These are phyloP conservation scores for Boletales sp. DNA, from an alignment of 768 basidiomycete genomes.

Conservation along the genomic window DNA sequence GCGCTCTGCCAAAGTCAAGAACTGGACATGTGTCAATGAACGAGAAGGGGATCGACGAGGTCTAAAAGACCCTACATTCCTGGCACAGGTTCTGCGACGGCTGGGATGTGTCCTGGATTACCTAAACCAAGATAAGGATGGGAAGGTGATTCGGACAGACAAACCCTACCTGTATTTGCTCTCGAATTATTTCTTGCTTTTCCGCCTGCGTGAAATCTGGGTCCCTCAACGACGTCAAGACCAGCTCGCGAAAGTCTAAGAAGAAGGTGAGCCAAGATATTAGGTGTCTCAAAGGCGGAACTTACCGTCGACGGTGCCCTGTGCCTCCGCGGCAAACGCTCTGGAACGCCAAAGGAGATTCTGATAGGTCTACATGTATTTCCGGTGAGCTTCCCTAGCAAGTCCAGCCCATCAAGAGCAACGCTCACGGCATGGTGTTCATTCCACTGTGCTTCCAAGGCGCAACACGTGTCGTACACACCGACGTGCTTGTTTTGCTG, in stretches of 20 bases:
- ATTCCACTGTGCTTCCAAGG: conserved; percentile 14
- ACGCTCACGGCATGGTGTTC: conserved; percentile 10
- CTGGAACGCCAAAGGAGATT: conserved; percentile 18
- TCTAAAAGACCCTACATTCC: conserved; percentile 7
- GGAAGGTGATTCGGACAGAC: not conserved
- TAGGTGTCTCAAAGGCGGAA: not conserved
- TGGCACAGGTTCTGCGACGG: conserved; percentile 19
- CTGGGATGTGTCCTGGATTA: conserved; percentile 11
- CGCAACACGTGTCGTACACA: conserved; percentile 8
- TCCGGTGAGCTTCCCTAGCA: not conserved
- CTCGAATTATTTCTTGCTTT: conserved; percentile 14
- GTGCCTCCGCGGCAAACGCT: conserved; percentile 18
- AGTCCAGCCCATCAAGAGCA: no score
- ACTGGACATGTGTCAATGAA: conserved; percentile 2
- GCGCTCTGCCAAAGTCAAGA: conserved; percentile 11
- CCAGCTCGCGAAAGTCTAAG: conserved; percentile 15
- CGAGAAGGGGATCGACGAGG: not conserved
- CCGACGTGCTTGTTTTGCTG: conserved; percentile 8
- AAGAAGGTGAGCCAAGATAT: not conserved
- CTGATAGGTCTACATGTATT: conserved; percentile 9
- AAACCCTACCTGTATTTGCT: conserved; percentile 11
- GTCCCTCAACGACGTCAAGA: conserved; percentile 14
- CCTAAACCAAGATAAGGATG: conserved; percentile 7
- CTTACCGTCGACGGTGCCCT: conserved; percentile 15
- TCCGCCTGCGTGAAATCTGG: not conserved